Conservation (phyloP, 2,329 filamentous ascomycete species). For the Trichoderma breve region DNA sequence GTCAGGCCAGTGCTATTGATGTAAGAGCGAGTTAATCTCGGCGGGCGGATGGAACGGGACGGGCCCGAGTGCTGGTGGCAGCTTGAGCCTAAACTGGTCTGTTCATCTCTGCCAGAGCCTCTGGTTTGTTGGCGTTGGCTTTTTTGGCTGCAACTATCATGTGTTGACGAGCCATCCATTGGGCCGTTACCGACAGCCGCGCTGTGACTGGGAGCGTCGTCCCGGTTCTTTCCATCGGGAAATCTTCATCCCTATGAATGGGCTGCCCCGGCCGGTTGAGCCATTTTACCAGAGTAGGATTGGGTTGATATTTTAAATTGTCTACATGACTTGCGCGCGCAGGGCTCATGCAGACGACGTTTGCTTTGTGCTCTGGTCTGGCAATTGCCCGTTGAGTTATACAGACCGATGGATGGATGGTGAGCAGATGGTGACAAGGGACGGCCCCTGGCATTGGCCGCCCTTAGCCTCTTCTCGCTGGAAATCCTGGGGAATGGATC, state of each 20-base stretch:
- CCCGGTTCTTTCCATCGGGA: conserved; percentile 9
- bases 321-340: conserved; percentile 14
- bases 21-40: neutral
- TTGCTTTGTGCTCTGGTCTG: neutral
- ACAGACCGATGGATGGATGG: neutral
- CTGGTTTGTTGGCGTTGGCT: neutral
- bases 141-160: neutral
- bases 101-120: neutral
- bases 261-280: conserved; percentile 6
- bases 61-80: conserved; percentile 10
- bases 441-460: conserved; percentile 20
- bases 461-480: neutral
- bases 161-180: conserved; percentile 4
- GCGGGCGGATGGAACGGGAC: conserved; percentile 21
- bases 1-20: neutral
- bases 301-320: neutral
- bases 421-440: neutral
- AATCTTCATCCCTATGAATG: neutral
- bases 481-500: conserved; percentile 21
- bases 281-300: conserved; percentile 8
- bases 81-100: neutral
- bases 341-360: neutral
- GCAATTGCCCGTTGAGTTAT: neutral
- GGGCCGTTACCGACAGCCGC: conserved; percentile 3
- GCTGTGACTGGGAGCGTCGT: neutral